Base-by-base conservation (phyloP, 192 early-diverging fungal species). In the Pilobolus umbonatus region DNA sequence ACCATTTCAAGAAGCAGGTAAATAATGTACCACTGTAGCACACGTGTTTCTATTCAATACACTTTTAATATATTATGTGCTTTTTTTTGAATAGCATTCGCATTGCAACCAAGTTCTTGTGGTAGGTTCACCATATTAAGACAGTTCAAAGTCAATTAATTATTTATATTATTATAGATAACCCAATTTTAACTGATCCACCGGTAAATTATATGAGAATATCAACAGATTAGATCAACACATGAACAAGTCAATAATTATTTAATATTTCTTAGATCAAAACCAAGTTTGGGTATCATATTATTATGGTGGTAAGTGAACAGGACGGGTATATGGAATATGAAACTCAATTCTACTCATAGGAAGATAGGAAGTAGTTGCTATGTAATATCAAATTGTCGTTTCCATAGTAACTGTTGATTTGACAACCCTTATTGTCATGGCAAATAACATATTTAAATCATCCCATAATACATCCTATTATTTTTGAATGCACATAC, bases 291-390 rank as follows among this genome's bases (percentile, higher is more conserved):
- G 90, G 90, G 6, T 93, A 90, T 74, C 90, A 93, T 61, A 84
- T 93, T 51, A 90, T 93, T 42, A 89, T 93, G 90, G 89, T 93
- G 1, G 90, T 64, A 64, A 56, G 58, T 59, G n/a, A n/a, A n/a
- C n/a, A n/a, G n/a, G n/a, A n/a, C n/a, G n/a, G n/a, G n/a, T n/a
- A n/a, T n/a, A n/a, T n/a, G n/a, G n/a, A n/a, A n/a, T n/a, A n/a
- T n/a, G n/a, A n/a, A n/a, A n/a, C n/a, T n/a, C n/a, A n/a, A n/a
- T n/a, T n/a, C n/a, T n/a, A n/a, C n/a, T n/a, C n/a, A n/a, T n/a
- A n/a, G n/a, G n/a, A n/a, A 25, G 44, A 24, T 24, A 12, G 19
- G 19, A 25, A 21, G 44, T 46, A 24, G 12, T 46, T 46, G 25
- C n/a, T n/a, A n/a, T n/a, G n/a, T n/a, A n/a, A n/a, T n/a, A n/a